Percentiles rank a stretch among this genome's conserved stretches.
phyloP scores from a whole-genome alignment of 202 grass and related monocot species.

The Schoenoplectus triqueter region DNA sequence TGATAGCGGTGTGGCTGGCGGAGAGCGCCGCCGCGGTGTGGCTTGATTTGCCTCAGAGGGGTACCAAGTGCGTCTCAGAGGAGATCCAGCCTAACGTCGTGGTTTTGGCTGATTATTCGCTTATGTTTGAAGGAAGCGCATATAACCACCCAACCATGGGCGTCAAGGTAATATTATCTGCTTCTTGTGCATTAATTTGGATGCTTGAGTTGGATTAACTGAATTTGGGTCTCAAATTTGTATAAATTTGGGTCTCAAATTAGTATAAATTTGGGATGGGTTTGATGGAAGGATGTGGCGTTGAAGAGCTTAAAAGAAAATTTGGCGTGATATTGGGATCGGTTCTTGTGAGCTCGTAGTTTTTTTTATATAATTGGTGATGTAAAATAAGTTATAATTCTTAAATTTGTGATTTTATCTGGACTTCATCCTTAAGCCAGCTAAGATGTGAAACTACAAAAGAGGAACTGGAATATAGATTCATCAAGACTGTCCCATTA shows the following conservation, averaged over 20 bases:
- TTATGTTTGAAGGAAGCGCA: conserved; percentile 73
- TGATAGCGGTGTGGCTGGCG: conserved; percentile 28
- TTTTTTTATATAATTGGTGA: neutral
- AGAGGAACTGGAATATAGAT: neutral
- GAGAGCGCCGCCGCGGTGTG: conserved; percentile 57
- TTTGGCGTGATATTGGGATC: neutral
- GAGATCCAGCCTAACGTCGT: conserved; percentile 93
- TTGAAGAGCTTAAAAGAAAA: neutral
- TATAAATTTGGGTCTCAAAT: neutral
- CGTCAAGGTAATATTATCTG: conserved; percentile 51
- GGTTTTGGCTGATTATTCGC: conserved; percentile 72
- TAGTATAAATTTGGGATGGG: neutral
- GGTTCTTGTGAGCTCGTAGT: neutral
- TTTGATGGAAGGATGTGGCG: conserved; percentile 2
- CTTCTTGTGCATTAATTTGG: neutral
- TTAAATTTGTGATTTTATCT: conserved; percentile 19
- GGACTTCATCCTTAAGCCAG: neutral
- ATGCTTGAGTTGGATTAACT: neutral
- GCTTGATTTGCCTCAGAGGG: conserved; percentile 67
- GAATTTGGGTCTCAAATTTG: neutral
- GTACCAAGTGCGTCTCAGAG: conserved; percentile 94
- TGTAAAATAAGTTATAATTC: neutral
- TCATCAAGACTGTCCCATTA: neutral
- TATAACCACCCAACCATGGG: conserved; percentile 59
- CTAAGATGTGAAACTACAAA: neutral